A percentile compares a stretch with the other conserved stretches of the same genome.
Conservation (phyloP, 805 yeast genomes). For the Diddensiella caesifluorescens region DNA sequence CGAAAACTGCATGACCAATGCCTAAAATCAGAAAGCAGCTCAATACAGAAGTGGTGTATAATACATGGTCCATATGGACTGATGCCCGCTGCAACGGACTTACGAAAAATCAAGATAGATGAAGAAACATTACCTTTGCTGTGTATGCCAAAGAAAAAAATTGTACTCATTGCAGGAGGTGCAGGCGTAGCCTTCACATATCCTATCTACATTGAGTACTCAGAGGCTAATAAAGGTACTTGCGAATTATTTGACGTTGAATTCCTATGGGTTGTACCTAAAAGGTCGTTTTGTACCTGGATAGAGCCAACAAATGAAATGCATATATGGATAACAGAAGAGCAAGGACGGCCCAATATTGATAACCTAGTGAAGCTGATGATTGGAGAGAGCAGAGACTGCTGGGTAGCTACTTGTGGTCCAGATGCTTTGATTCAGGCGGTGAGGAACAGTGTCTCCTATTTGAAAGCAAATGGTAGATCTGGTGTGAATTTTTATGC, state of each 20-base stretch:
- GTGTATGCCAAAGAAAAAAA: conserved; percentile 21
- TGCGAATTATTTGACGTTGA: conserved; percentile 18
- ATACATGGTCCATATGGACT: conserved; percentile 27
- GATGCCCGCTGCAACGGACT: conserved; percentile 13
- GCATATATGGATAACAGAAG: conserved; percentile 29
- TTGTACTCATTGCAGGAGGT: conserved; percentile 31
- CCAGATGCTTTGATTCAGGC: conserved; percentile 29
- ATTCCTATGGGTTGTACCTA: conserved; percentile 31
- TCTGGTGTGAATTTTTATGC: conserved; percentile 24
- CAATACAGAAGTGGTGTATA: conserved; percentile 12
- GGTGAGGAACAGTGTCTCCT: conserved; percentile 27
- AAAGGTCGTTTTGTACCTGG: conserved; percentile 26
- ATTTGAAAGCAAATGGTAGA: conserved; percentile 24
- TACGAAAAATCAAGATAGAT: neutral
- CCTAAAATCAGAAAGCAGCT: conserved; percentile 2
- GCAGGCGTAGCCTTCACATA: conserved; percentile 32
- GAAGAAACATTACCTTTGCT: conserved; percentile 12
- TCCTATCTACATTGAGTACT: conserved; percentile 21
- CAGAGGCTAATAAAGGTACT: neutral
- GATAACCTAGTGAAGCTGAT: conserved; percentile 20
- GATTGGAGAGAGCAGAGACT: conserved; percentile 19
- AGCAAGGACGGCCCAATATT: conserved; percentile 30
- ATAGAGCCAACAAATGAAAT: conserved; percentile 22
- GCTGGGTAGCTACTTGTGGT: conserved; percentile 30
- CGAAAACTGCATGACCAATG: conserved; percentile 15